Evolutionary conservation across 192 early-diverging fungal species (phyloP), one percentile per base, ranked within the genome.

Genomic region (Dispira parvispora): DNA sequence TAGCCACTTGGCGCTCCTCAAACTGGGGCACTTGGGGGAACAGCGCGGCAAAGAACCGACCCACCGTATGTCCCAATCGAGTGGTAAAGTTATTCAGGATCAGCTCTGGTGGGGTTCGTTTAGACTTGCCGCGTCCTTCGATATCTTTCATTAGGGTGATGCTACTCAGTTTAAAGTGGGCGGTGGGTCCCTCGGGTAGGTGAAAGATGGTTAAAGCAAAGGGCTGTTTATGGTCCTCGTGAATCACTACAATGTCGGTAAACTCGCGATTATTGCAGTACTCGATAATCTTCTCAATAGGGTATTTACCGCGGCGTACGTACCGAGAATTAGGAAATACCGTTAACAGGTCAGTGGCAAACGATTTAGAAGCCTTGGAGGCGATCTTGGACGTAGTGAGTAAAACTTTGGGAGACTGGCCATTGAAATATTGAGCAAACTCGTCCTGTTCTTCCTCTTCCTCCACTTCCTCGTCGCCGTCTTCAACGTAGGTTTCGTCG

Each of bases 21-120:
- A 99, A 99, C 72, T 99, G 88, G 11, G 94, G 94, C 6, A 93
- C 86, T 62, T 92, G 92, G n/a, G 96, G 96, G 70, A 99, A 94
- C 55, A 99, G 71, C 14, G 96, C 75, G 43, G 92, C 88, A 79
- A 99, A 90, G 85, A 94, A 89, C 43, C 94, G 81, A 27, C 94
- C 96, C 57, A 99, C 78, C 3, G 96, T 90, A 71, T 97, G 96
- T 43, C 96, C 96, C 43, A 99, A 77, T 14, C 94, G 82, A 8
- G 94, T 99, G 64, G 83, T 89, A 65, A 99, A 97, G 76, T 94
- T 92, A 75, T 99, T 99, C 52, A 99, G 80, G 62, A 99, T 97
- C 47, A 99, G 75, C 68, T 99, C 96, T 16, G 96, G 96, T 67
- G 87, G 81, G 65, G 96, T 87, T 27, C 84, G 77, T 0, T 85